Evolutionary conservation across 306 rosid species (phyloP), one percentile per base, ranked within the genome.

Genomic region (Abrus precatorius): DNA sequence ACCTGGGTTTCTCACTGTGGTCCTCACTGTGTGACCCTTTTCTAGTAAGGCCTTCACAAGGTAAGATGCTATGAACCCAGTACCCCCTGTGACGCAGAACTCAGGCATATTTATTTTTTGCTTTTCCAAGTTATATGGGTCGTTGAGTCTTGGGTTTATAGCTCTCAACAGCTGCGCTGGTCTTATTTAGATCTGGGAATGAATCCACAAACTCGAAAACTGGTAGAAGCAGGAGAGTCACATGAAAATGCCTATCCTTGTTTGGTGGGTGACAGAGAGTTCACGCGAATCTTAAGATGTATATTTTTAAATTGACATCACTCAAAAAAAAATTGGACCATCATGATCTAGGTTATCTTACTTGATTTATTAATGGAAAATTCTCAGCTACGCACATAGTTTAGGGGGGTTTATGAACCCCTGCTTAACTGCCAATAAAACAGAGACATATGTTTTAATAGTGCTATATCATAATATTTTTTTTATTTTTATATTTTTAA

Each of bases 1-100:
- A 91, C 97, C 92, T 74, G 98, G 97, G 30, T 92, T 76, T 85
- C 98, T 85, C 27, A 92, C 97, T 0, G 97, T 92, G 45, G 90
- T 81, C 47, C 94, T 86, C 7, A 94, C 97, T 0, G 72, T 75
- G 61, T 92, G 88, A 14, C 97, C 98, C 33, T 86, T 85, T 1
- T 92, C 89, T 50, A 94, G 77, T 82, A 94, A 84, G 43, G 85
- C 83, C 88, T 94, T 92, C 1, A 94, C 85, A 10, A 94, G 71
- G 73, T 88, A 84, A 40, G 97, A 79, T 53, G 93, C 97, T 40
- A 94, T 85, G 92, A 94, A 86, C 2, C 98, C 95, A 48, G 92
- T 82, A 41, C 98, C 97, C 14, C 98, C 98, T 7, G 94, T 94
- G 0, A 94, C 94, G 7, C 94, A 92, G 74, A 87, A 94, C 56